Evolutionary conservation across 2,329 filamentous ascomycete species (phyloP).

Genomic region (Aspergillus uvarum): DNA sequence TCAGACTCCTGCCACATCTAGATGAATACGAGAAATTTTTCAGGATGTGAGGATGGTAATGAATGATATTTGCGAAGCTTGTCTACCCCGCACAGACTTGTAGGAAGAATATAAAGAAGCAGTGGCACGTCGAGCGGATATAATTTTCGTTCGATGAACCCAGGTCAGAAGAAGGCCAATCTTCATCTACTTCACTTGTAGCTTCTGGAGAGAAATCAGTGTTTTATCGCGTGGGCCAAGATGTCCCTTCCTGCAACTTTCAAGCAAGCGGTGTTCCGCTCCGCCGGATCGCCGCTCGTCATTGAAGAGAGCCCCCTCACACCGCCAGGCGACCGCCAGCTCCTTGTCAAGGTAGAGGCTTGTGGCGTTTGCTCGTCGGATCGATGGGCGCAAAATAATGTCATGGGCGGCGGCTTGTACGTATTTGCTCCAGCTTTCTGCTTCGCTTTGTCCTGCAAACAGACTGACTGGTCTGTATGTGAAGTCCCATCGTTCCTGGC

Average conservation of each 20-base stretch:
- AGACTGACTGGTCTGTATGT: background rate
- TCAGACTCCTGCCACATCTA: background rate
- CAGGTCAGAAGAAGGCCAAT: too few species aligned
- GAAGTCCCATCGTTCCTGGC: constrained; percentile 61
- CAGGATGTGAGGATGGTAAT: background rate
- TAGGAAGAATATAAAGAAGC: background rate
- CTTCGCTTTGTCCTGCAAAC: background rate
- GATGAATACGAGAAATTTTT: background rate
- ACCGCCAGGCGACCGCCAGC: constrained; percentile 55
- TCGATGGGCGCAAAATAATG: constrained; percentile 47
- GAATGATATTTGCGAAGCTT: background rate
- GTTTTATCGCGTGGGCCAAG: background rate
- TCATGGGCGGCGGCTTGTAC: constrained; percentile 55
- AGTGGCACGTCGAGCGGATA: background rate
- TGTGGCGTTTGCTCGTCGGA: constrained; percentile 73
- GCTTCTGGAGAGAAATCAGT: too few species aligned
- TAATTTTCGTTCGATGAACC: too few species aligned
- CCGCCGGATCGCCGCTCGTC: constrained; percentile 52
- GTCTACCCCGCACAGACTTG: background rate
- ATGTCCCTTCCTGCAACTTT: constrained; percentile 61
- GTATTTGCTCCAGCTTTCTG: background rate
- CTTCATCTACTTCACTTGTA: too few species aligned
- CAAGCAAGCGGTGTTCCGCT: constrained; percentile 64
- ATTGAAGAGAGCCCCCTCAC: constrained; percentile 62
- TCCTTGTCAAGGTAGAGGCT: constrained; percentile 70